phyloP scores from a whole-genome alignment of 345 rosid genomes.

The Sapria himalayana region DNA sequence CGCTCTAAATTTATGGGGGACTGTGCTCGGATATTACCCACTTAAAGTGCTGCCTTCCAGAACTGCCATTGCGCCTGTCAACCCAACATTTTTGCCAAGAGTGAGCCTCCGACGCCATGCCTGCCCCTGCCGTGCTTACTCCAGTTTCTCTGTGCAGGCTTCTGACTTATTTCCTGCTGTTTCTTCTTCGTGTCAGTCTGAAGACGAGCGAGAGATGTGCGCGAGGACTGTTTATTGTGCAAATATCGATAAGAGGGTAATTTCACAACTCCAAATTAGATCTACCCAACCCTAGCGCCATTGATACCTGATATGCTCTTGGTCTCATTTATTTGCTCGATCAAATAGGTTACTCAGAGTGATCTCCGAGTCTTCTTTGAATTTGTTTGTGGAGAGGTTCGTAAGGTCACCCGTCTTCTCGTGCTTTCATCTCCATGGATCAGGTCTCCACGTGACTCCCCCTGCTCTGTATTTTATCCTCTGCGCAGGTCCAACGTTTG shows the following conservation, averaged over 20 bases:
- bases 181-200: too few species aligned
- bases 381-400: conserved; percentile 78
- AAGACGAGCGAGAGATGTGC: conserved; percentile 97
- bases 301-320: too few species aligned
- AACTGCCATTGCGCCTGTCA: conserved; percentile 99
- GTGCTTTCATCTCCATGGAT: too few species aligned
- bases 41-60: conserved; percentile 89
- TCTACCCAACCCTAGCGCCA: too few species aligned
- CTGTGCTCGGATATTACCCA: conserved; percentile 82
- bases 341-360: conserved; percentile 53
- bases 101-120: conserved; percentile 20
- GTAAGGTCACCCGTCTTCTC: conserved; percentile 6
- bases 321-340: conserved; percentile 8
- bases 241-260: conserved; percentile 88
- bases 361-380: conserved; percentile 75
- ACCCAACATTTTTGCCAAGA: conserved; percentile 91
- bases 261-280: too few species aligned
- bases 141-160: too few species aligned
- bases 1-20: conserved; percentile 78
- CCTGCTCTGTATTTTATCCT: too few species aligned
- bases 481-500: conserved; percentile 57
- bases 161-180: too few species aligned
- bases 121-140: too few species aligned
- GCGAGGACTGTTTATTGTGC: conserved; percentile 91
- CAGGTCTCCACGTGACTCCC: too few species aligned